phyloP scores from a whole-genome alignment of 441 rosid species.

The Macaranga tanarius region DNA sequence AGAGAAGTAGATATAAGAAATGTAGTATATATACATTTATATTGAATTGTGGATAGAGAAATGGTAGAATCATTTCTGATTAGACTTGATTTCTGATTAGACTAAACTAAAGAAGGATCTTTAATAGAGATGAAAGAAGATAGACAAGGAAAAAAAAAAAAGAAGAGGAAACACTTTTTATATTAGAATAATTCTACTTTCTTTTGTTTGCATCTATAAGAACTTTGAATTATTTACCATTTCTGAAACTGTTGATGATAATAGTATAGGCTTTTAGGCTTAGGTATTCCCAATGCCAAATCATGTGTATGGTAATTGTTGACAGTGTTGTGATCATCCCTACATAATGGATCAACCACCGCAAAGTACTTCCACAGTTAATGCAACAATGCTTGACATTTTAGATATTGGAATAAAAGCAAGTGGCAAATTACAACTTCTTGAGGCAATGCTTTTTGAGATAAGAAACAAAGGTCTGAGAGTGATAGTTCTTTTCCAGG shows the following conservation, averaged over 20 bases:
- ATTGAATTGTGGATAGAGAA: too few relatives aligned
- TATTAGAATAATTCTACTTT: background rate
- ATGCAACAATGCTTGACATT: constrained; percentile 36
- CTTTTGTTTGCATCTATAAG: constrained; percentile 10
- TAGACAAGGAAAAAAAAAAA: too few relatives aligned
- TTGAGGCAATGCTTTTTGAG: constrained; percentile 70
- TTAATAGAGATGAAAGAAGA: too few relatives aligned
- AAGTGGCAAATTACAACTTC: constrained; percentile 82
- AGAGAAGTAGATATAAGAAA: too few relatives aligned
- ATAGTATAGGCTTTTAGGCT: background rate
- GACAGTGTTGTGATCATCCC: constrained; percentile 97
- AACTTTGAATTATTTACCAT: constrained; percentile 4
- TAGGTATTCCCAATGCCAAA: background rate
- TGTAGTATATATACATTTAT: too few relatives aligned
- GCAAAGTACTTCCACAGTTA: constrained; percentile 38
- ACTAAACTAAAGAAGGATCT: too few relatives aligned
- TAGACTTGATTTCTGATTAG: too few relatives aligned
- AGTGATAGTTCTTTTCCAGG: constrained; percentile 92
- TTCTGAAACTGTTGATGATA: constrained; percentile 2
- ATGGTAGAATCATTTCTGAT: too few relatives aligned
- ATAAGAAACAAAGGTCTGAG: constrained; percentile 53
- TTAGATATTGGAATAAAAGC: constrained; percentile 85
- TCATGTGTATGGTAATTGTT: constrained; percentile 25
- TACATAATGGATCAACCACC: constrained; percentile 54
- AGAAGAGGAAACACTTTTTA: background rate